Conservation (phyloP, 1,284 basidiomycete species). For the Leccinum subfulvum region DNA sequence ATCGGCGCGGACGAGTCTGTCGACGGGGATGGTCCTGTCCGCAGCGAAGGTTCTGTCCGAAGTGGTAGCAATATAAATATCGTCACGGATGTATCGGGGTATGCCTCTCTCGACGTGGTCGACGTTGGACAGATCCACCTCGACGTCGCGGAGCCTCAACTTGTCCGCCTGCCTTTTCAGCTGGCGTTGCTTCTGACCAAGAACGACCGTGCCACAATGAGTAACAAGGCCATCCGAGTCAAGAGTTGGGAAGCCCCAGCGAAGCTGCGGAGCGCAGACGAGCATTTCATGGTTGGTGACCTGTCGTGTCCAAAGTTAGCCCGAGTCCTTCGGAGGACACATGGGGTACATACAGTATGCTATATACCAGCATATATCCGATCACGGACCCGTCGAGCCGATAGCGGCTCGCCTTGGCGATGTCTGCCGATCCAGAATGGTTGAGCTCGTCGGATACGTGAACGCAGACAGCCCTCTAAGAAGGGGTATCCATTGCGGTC, state of each 20-base stretch:
- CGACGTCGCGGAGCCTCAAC: neutral
- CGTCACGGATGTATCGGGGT: conserved; percentile 26
- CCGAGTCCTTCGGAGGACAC: neutral
- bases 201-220: conserved; percentile 31
- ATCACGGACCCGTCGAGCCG: conserved; percentile 31
- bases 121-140: conserved; percentile 22
- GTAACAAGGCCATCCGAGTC: conserved; percentile 13
- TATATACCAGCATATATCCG: conserved; percentile 30
- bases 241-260: conserved; percentile 29
- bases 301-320: conserved; percentile 13
- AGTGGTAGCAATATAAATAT: neutral
- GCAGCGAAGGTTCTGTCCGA: conserved; percentile 1
- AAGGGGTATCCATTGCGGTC: conserved; percentile 31
- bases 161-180: neutral
- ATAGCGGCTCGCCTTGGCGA: conserved; percentile 29
- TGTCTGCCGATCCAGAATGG: conserved; percentile 17
- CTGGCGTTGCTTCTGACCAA: conserved; percentile 31
- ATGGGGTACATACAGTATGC: conserved; percentile 19
- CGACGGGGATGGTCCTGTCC: too few species aligned
- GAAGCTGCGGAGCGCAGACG: conserved; percentile 35
- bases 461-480: conserved; percentile 22
- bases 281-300: conserved; percentile 33
- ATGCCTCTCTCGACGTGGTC: conserved; percentile 31
- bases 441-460: neutral
- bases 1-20: neutral